Percentiles rank a stretch among this genome's conserved stretches.
These are phyloP conservation scores for Bassia scoparia DNA, from an alignment of 148 eudicot genomes.

Conservation along the genomic window DNA sequence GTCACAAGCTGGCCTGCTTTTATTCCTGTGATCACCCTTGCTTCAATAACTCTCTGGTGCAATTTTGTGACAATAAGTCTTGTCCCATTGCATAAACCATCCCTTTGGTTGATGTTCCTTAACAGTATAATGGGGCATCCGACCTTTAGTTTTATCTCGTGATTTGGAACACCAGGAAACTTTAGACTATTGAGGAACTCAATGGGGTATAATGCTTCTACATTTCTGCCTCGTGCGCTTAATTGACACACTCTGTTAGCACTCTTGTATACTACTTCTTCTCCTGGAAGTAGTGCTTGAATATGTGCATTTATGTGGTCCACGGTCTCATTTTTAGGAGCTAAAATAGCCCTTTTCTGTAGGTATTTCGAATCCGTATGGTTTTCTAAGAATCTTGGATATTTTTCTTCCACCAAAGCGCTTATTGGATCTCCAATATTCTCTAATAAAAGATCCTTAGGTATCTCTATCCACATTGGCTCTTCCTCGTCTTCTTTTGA, in stretches of 20 bases:
- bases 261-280: not conserved
- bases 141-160: not conserved
- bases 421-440: not conserved
- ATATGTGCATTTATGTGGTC: conserved; percentile 1
- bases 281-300: not conserved
- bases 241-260: not conserved
- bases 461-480: not conserved
- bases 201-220: not conserved
- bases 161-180: conserved; percentile 5
- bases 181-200: conserved; percentile 7
- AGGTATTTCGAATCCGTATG: not conserved
- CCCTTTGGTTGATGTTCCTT: not conserved
- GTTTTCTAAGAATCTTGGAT: not conserved
- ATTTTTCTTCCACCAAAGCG: not conserved
- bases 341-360: conserved; percentile 12
- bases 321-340: conserved; percentile 10
- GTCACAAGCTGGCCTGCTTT: not conserved
- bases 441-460: not conserved
- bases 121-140: not conserved
- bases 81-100: conserved; percentile 13
- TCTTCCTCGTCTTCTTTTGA: not conserved
- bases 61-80: not conserved
- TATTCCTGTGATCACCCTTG: not conserved
- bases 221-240: not conserved
- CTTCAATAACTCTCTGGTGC: not conserved